Evolutionary conservation across 2,329 filamentous ascomycete genomes (phyloP), one percentile per base, ranked within the genome.

Genomic region (Alternaria incomplexa): DNA sequence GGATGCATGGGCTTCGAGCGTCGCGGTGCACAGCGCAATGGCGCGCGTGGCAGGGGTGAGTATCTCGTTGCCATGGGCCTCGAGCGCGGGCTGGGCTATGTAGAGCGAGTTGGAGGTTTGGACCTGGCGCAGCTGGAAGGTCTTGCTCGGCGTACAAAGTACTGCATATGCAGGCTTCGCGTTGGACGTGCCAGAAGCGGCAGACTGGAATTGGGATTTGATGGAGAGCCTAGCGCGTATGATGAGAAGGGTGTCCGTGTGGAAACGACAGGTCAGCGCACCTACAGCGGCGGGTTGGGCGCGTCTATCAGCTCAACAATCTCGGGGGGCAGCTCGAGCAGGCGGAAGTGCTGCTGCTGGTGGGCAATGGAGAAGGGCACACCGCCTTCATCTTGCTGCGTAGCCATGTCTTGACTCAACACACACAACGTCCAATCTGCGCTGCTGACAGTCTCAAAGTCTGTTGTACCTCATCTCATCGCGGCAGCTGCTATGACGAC

Each of bases 31-130:
- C 67, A 82, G 76, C 25, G 83, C 81, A 64, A 84, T 79, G 58
- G 81, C 82, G 64, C 80, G 72, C 52, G 82, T 74, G 50, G 75
- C 77, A 30, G 76, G 70, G 40, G 69, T 61, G n/a, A 73, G 69
- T 52, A 69, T 74, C 40, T 75, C 69, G 75, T 76, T 73, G 73
- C 70, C 73, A 72, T 76, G 77, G 66, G 75, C 73, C 22, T 77
- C 71, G 59, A 81, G 82, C 5, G 63, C 61, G 45, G 84, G 83
- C 53, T 80, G 80, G 23, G 87, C 79, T 40, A 90, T 73, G 75
- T 87, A 86, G 59, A 90, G 81, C 36, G 86, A 87, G 68, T 90
- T 90, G 25, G 88, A 90, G 15, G 88, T 89, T 69, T 88, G 87
- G 56, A 90, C 88, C 76, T 90, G 88, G 68, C 87, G 87, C 55